Evolutionary conservation across 768 basidiomycete species (phyloP).

Genomic region (Rhodotorula diobovata): DNA sequence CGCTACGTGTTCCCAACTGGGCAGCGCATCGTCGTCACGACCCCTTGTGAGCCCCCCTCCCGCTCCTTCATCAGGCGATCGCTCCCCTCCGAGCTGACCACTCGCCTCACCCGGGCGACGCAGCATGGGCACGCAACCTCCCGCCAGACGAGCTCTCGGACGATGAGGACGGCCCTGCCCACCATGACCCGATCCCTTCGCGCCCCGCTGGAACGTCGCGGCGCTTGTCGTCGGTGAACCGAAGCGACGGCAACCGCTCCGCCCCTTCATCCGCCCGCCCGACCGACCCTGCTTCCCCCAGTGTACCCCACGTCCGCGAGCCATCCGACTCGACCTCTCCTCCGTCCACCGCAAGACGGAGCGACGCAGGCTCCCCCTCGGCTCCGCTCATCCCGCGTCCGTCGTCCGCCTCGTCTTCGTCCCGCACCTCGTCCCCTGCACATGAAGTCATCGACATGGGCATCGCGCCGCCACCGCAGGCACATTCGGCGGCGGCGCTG

Average conservation of each 20-base stretch:
- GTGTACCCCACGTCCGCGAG: background rate
- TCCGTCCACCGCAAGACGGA: background rate
- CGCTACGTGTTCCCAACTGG: conserved; percentile 5
- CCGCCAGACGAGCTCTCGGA: conserved; percentile 34
- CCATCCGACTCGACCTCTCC: background rate
- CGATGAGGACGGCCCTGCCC: conserved; percentile 13
- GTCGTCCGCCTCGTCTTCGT: background rate
- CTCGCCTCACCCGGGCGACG: background rate
- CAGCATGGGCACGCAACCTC: conserved; percentile 34
- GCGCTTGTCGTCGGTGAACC: conserved; percentile 11
- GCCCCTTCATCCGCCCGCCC: background rate
- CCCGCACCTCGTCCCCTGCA: background rate
- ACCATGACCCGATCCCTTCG: conserved; percentile 1
- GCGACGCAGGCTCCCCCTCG: background rate
- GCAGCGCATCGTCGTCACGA: conserved; percentile 10
- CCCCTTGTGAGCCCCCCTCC: conserved; percentile 4
- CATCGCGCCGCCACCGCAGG: background rate
- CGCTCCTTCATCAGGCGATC: background rate
- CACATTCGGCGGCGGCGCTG: background rate
- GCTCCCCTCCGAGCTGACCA: background rate
- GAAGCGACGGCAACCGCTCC: background rate
- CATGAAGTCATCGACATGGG: background rate
- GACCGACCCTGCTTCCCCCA: background rate
- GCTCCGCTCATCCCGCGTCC: background rate
- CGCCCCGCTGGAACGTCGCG: background rate